Conservation (phyloP, 1,284 basidiomycete species). For the Ustilago trichophora region DNA sequence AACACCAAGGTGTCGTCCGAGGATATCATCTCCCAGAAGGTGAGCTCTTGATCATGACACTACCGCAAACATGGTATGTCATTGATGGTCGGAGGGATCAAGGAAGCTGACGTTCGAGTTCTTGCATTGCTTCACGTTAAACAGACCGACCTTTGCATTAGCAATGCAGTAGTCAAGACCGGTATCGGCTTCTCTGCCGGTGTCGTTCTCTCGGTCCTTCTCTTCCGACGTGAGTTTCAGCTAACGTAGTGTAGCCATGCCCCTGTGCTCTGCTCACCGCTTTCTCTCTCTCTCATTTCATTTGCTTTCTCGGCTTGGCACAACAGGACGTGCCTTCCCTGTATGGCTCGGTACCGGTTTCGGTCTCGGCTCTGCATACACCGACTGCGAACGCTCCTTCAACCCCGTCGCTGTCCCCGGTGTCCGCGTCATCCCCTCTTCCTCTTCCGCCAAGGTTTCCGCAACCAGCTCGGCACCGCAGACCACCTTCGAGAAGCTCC, state of each 20-base stretch:
- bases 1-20: conserved; percentile 75
- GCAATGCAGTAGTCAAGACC: conserved; percentile 72
- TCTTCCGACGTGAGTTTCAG: conserved; percentile 85
- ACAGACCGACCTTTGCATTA: conserved; percentile 67
- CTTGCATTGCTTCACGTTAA: not conserved
- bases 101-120: no score
- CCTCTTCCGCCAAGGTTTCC: conserved; percentile 65
- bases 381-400: conserved; percentile 95
- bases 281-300: no score
- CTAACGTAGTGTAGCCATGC: no score
- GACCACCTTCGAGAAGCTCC: conserved; percentile 56
- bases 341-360: conserved; percentile 91
- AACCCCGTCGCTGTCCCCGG: conserved; percentile 92
- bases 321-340: conserved; percentile 97
- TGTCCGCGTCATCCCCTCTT: conserved; percentile 76
- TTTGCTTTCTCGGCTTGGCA: no score
- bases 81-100: no score
- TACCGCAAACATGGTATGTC: no score
- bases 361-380: conserved; percentile 82
- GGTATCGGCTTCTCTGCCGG: conserved; percentile 94
- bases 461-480: conserved; percentile 34
- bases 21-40: conserved; percentile 85
- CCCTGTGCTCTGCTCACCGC: no score
- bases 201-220: conserved; percentile 89
- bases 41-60: no score